Base-by-base conservation (phyloP, 352 stramenopile species). In the Phytophthora nicotianae region DNA sequence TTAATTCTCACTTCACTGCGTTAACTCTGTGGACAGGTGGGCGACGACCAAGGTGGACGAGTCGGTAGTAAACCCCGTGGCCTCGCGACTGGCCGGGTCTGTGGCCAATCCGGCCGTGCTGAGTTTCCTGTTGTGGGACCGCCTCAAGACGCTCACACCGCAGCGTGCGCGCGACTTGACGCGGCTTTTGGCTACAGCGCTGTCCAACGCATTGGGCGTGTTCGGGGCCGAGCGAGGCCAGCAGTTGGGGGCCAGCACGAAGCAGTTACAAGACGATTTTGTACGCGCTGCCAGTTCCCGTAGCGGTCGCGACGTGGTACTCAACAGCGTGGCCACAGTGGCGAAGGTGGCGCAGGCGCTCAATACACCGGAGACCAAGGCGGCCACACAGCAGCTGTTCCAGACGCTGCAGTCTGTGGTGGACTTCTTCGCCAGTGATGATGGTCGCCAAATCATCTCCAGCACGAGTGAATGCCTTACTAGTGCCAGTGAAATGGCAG, bases 91-190 rank as follows among this genome's bases (percentile, higher is more conserved):
- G 46, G 80, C 77, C 5, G 72, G 60, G n/a, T 93, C 84, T n/a
- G 77, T 90, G 57, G 79, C 67, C 50, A 93, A 93, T 38, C 84
- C 84, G 20, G 79, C 86, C 40, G 82, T 93, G 43, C 70, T 90
- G 50, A 93, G 80, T 62, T 84, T 82, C 45, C 60, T 89, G 32
- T 67, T 93, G 13, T 93, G 82, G 84, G 70, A 90, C 35, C 75
- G 68, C 41, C 64, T 91, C 38, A 91, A 93, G 71, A 73, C 61
- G n/a, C 72, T 89, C 55, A 88, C 84, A 40, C 84, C 84, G 43
- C 82, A 91, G 69, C 82, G 82, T 38, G 80, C 84, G 42, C 77
- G 82, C 45, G 82, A 93, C 55, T 51, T 90, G 29, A 83, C 79
- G 71, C 81, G 85, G 14, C 59, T 93, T 35, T 33, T 91, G 9